Conservation (phyloP, 192 early-diverging fungal species). For the Coemansia sp. region DNA sequence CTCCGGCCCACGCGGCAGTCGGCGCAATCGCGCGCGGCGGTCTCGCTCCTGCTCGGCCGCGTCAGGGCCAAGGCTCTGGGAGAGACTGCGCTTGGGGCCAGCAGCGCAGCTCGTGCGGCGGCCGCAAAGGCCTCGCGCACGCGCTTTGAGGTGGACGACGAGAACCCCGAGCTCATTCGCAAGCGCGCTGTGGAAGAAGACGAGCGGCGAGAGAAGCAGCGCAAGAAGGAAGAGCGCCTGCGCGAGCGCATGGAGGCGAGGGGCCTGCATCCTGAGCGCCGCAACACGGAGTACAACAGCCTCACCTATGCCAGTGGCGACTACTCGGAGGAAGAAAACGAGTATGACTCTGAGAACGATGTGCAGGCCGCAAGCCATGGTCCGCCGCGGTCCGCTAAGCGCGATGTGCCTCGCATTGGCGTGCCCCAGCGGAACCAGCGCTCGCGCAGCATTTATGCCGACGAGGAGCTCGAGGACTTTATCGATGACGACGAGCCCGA, state of each 20-base stretch:
- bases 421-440: not conserved
- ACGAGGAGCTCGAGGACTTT: conserved; percentile 52
- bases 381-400: conserved; percentile 10
- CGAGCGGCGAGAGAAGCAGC: conserved; percentile 44
- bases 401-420: conserved; percentile 7
- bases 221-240: conserved; percentile 38
- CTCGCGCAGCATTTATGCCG: conserved; percentile 21
- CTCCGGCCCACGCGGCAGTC: conserved; percentile 30
- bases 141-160: conserved; percentile 45
- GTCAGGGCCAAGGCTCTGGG: conserved; percentile 7
- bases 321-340: conserved; percentile 37
- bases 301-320: conserved; percentile 12
- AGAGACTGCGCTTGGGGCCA: not conserved
- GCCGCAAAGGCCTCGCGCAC: conserved; percentile 24
- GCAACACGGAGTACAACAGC: conserved; percentile 1
- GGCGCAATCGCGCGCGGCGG: conserved; percentile 20
- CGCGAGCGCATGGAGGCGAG: conserved; percentile 42
- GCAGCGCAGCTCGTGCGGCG: conserved; percentile 9
- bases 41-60: conserved; percentile 14
- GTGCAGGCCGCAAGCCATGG: not conserved
- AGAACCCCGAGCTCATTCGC: conserved; percentile 39
- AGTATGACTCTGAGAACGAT: conserved; percentile 12
- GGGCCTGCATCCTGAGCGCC: conserved; percentile 20
- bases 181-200: conserved; percentile 47
- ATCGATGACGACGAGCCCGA: conserved; percentile 54